A percentile compares a stretch with the other conserved stretches of the same genome.
Conservation (phyloP, 2,329 filamentous ascomycete genomes). For the Metarhizium brunneum region DNA sequence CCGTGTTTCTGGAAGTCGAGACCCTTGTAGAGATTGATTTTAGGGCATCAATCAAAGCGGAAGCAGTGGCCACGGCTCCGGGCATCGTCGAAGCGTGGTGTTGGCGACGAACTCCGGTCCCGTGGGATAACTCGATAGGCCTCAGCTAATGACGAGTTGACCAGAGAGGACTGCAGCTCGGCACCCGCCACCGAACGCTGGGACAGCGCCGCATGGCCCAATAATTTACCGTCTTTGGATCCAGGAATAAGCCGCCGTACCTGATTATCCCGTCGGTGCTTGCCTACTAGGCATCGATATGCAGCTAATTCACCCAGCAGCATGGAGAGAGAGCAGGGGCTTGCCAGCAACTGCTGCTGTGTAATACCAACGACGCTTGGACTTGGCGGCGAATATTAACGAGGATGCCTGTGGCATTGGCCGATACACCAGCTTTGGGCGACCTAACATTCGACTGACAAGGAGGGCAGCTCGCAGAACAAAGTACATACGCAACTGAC, state of each 20-base stretch:
- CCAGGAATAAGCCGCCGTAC: neutral
- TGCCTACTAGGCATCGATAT: neutral
- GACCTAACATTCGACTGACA: too few relatives aligned
- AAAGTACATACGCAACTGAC: too few relatives aligned
- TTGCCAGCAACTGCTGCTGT: neutral
- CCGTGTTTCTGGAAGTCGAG: neutral
- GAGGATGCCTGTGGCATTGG: too few relatives aligned
- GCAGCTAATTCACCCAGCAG: neutral
- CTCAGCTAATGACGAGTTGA: neutral
- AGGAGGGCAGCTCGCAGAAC: too few relatives aligned
- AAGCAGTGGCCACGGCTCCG: neutral
- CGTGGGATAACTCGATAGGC: neutral
- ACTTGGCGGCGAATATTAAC: neutral
- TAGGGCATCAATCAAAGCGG: neutral
- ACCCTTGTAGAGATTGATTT: neutral
- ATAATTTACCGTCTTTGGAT: neutral
- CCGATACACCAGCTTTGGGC: too few relatives aligned
- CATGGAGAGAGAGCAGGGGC: neutral
- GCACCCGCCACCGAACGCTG: neutral
- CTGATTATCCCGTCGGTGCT: neutral
- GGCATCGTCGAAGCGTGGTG: neutral
- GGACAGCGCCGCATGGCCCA: neutral
- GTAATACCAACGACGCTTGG: neutral
- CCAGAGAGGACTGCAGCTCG: neutral
- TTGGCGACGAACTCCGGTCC: neutral